Conservation (phyloP, 2,329 filamentous ascomycete species). For the Pseudocercospora ulei region DNA sequence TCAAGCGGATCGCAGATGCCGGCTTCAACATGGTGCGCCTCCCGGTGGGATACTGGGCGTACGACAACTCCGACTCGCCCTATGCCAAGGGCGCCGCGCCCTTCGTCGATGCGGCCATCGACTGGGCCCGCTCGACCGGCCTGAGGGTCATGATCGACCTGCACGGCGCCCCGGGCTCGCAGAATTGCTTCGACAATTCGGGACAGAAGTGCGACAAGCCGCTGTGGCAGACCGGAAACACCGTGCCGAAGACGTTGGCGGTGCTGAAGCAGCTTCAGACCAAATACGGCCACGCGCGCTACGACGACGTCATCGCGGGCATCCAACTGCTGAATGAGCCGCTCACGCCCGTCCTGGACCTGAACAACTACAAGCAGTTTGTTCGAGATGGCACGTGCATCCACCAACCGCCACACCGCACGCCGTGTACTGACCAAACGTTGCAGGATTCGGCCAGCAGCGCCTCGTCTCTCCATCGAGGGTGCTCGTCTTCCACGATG, state of each 20-base stretch:
- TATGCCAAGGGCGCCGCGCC: conserved; percentile 46
- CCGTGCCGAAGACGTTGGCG: conserved; percentile 44
- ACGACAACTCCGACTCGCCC: conserved; percentile 43
- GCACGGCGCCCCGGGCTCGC: conserved; percentile 48
- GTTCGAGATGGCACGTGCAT: conserved; percentile 46
- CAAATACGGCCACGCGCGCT: conserved; percentile 47
- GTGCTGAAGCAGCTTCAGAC: conserved; percentile 50
- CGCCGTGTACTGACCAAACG: too few relatives aligned
- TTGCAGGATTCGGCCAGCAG: conserved; percentile 37
- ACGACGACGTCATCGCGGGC: conserved; percentile 51
- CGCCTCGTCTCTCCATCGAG: conserved; percentile 29
- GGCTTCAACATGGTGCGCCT: conserved; percentile 53
- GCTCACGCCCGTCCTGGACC: conserved; percentile 40
- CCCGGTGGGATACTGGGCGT: conserved; percentile 53
- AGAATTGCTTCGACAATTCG: conserved; percentile 56
- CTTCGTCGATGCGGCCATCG: conserved; percentile 49
- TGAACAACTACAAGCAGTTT: conserved; percentile 45
- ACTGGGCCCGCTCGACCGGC: conserved; percentile 46
- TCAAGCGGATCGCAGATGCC: conserved; percentile 48
- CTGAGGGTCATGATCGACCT: conserved; percentile 52
- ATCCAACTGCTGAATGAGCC: conserved; percentile 53
- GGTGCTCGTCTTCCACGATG: conserved; percentile 51
- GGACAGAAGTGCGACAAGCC: conserved; percentile 42
- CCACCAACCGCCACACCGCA: too few relatives aligned
- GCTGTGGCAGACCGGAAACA: conserved; percentile 43